These are phyloP conservation scores for Chrysoporthe austroafricana DNA, from an alignment of 2,329 filamentous ascomycete genomes.

Conservation along the genomic window DNA sequence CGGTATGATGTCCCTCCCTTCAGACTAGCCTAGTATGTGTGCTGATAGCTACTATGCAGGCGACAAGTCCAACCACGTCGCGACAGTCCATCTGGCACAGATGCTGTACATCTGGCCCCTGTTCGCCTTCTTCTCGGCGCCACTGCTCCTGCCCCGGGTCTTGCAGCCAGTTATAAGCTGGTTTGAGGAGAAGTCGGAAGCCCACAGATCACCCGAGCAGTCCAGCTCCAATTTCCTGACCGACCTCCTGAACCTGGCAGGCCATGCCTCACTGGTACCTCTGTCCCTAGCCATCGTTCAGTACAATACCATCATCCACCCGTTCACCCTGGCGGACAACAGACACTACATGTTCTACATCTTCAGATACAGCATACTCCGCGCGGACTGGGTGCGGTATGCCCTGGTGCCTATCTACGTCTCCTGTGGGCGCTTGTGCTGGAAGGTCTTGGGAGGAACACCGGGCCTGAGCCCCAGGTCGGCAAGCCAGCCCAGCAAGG, in stretches of 20 bases:
- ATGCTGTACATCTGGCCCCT: conserved; percentile 96
- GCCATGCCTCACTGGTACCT: conserved; percentile 20
- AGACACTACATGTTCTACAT: conserved; percentile 97
- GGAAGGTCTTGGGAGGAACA: conserved; percentile 62
- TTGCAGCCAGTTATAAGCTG: conserved; percentile 42
- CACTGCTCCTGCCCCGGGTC: conserved; percentile 64
- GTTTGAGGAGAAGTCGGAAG: not conserved
- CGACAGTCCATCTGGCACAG: conserved; percentile 85
- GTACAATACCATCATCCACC: conserved; percentile 91
- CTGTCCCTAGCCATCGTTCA: conserved; percentile 54
- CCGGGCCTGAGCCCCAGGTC: conserved; percentile 16
- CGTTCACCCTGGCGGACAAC: conserved; percentile 95
- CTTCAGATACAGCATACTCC: conserved; percentile 80
- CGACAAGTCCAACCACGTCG: conserved; percentile 92
- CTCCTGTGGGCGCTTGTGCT: conserved; percentile 68
- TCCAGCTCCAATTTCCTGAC: conserved; percentile 31
- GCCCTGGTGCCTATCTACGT: conserved; percentile 72
- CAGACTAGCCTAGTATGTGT: not conserved
- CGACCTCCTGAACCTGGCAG: conserved; percentile 41
- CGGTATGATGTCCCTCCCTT: conserved; percentile 52
- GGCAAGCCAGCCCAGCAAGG: not conserved
- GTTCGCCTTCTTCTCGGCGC: conserved; percentile 85
- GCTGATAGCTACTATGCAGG: conserved; percentile 54
- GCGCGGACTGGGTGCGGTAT: conserved; percentile 67
- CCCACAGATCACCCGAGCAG: not conserved